Evolutionary conservation across 495 filamentous ascomycete species (phyloP).

Genomic region (Cenococcum geophilum): DNA sequence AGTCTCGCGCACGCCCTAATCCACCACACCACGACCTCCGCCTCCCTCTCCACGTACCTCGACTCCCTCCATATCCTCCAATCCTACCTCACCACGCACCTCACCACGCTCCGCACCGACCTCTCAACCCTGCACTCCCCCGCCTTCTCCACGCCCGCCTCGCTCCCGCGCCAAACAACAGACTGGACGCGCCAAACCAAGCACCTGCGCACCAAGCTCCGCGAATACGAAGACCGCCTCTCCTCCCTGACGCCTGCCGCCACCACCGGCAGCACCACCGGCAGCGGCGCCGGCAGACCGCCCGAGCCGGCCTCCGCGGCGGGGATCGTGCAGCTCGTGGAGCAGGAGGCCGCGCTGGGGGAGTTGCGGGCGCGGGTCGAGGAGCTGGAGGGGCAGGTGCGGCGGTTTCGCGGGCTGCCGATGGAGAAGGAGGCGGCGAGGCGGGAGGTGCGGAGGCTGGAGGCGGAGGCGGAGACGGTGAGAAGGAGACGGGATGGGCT

Average conservation of each 20-base stretch:
- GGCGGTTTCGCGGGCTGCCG: constrained; percentile 61
- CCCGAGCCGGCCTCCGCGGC: constrained; percentile 32
- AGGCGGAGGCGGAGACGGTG: constrained; percentile 53
- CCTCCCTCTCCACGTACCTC: constrained; percentile 23
- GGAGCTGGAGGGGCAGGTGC: constrained; percentile 53
- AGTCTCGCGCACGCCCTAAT: constrained; percentile 26
- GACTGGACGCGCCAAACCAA: constrained; percentile 24
- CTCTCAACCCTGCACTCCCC: constrained; percentile 16
- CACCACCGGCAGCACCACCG: background rate
- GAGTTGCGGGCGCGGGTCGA: constrained; percentile 47
- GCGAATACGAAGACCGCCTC: constrained; percentile 24
- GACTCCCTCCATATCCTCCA: constrained; percentile 21
- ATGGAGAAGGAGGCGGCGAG: constrained; percentile 61
- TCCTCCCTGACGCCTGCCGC: constrained; percentile 3
- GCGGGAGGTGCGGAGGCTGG: constrained; percentile 56
- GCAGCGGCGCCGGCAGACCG: background rate
- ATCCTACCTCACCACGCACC: constrained; percentile 18
- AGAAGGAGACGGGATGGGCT: constrained; percentile 57
- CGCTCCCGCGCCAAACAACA: constrained; percentile 23
- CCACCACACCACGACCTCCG: constrained; percentile 12
- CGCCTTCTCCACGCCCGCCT: constrained; percentile 15
- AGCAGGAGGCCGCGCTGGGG: constrained; percentile 49
- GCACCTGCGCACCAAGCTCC: constrained; percentile 22
- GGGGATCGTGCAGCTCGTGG: constrained; percentile 52
- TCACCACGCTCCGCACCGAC: constrained; percentile 19